A percentile compares a stretch with the other conserved stretches of the same genome.
These are phyloP conservation scores for Hypericum perforatum DNA, from an alignment of 345 rosid genomes.

Conservation along the genomic window DNA sequence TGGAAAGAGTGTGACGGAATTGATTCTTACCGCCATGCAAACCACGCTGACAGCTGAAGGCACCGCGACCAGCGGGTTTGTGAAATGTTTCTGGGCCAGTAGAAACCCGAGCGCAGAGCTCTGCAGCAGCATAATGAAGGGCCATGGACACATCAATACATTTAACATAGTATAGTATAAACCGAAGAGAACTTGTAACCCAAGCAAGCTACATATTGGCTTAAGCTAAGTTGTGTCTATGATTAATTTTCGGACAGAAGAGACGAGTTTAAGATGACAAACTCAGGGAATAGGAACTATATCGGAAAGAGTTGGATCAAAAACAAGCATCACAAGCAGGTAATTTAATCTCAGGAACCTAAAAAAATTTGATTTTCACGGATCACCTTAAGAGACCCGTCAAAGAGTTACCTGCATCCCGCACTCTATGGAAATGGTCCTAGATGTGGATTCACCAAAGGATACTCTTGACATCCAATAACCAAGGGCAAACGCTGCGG, in stretches of 20 bases:
- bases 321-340: too few relatives aligned
- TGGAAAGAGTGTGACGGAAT: neutral
- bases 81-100: constrained; percentile 89
- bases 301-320: too few relatives aligned
- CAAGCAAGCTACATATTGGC: too few relatives aligned
- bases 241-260: too few relatives aligned
- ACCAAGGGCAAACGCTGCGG: constrained; percentile 75
- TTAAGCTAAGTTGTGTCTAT: too few relatives aligned
- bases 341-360: too few relatives aligned
- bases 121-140: constrained; percentile 28
- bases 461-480: constrained; percentile 71
- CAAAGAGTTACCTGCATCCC: constrained; percentile 73
- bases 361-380: too few relatives aligned
- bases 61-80: constrained; percentile 86
- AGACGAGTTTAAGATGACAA: too few relatives aligned
- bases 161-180: neutral
- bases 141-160: neutral
- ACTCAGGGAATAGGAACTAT: too few relatives aligned
- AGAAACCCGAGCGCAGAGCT: constrained; percentile 96
- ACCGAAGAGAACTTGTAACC: too few relatives aligned
- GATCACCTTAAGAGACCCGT: neutral
- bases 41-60: constrained; percentile 98
- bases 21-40: constrained; percentile 78
- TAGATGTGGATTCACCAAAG: constrained; percentile 94
- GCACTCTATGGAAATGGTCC: constrained; percentile 93